Evolutionary conservation across 83 land plant genomes (phyloP).

Genomic region (Picea abies): DNA sequence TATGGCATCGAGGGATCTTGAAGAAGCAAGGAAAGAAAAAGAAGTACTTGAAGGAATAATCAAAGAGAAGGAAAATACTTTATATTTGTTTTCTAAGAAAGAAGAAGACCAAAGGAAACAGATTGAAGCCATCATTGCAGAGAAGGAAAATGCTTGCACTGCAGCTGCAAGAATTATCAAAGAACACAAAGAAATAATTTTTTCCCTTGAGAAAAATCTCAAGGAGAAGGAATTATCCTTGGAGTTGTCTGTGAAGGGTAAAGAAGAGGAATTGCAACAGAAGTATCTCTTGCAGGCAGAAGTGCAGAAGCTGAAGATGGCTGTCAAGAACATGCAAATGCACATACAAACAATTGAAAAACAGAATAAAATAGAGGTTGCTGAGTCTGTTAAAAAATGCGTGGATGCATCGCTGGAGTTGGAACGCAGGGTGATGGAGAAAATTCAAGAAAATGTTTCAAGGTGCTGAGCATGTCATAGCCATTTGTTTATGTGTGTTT

Average conservation of each 20-base stretch:
- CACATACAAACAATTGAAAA: slow-evolving; percentile 3
- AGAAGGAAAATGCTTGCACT: not conserved
- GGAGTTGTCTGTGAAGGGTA: not conserved
- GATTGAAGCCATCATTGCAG: not conserved
- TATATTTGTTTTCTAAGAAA: not conserved
- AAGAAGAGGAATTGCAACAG: not conserved
- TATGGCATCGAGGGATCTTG: not conserved
- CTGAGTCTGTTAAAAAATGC: not conserved
- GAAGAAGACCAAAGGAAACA: slow-evolving; percentile 11
- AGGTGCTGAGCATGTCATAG: not conserved
- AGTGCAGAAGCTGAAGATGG: not conserved
- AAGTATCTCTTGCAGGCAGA: slow-evolving; percentile 7
- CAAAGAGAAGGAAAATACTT: slow-evolving; percentile 6
- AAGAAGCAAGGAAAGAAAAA: slow-evolving; percentile 4
- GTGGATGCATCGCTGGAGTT: slow-evolving; percentile 4
- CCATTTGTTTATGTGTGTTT: not conserved
- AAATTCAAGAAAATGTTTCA: not conserved
- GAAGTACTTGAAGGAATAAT: not conserved
- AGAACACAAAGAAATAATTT: not conserved
- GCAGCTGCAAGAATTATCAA: not conserved
- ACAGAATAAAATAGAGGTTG: not conserved
- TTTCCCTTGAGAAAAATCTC: not conserved
- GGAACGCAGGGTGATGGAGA: not conserved
- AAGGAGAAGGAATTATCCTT: slow-evolving; percentile 13
- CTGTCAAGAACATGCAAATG: not conserved